Base-by-base conservation (phyloP, 2,329 filamentous ascomycete species). In the Didymellaceae sp. region DNA sequence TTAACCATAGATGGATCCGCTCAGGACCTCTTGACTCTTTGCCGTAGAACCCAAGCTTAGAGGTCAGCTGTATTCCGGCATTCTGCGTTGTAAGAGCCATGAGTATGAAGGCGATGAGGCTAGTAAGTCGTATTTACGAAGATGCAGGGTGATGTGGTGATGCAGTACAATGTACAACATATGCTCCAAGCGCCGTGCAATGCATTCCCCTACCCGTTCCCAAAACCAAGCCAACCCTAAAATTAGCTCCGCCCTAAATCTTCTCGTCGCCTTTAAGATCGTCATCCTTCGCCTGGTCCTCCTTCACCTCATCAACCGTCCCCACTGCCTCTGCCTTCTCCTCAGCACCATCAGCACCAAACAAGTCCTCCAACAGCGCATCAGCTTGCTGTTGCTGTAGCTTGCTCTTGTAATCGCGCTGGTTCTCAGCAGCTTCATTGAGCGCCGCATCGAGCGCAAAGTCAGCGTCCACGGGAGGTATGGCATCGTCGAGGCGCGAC, bases 141-240 rank as follows among this genome's bases (percentile, higher is more conserved):
- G 18, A 22, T 11, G 22, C 11, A 6, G 30, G 44, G 18, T 10
- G 4, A 5, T 16, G 8, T 47, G 35, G 9, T 47, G 7, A 40
- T 48, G 41, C 45, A 48, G 35, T 41, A 21, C 39, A 14, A 25
- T 42, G 20, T 49, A 49, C 45, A 49, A 43, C 17, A 25, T 5
- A 42, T 43, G 38, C 31, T 38, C 20, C 1, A 5, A 43, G 43
- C 39, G 45, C 38, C 32, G 13, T 20, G 21, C 38, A 25, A 43
- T 49, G 39, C 33, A 31, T 10, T n/a, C n/a, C n/a, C n/a, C n/a
- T n/a, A n/a, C n/a, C n/a, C n/a, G n/a, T n/a, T n/a, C n/a, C 11
- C 18, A 6, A 13, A 9, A 26, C 9, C 2, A 21, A 6, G 11
- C 16, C n/a, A 28, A 22, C 9, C 1, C 4, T 11, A 7, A 11